Percentiles rank a stretch among this genome's conserved stretches.
These are phyloP conservation scores for Penicillium verrucosum DNA, from an alignment of 2,329 filamentous ascomycete genomes.

Conservation along the genomic window DNA sequence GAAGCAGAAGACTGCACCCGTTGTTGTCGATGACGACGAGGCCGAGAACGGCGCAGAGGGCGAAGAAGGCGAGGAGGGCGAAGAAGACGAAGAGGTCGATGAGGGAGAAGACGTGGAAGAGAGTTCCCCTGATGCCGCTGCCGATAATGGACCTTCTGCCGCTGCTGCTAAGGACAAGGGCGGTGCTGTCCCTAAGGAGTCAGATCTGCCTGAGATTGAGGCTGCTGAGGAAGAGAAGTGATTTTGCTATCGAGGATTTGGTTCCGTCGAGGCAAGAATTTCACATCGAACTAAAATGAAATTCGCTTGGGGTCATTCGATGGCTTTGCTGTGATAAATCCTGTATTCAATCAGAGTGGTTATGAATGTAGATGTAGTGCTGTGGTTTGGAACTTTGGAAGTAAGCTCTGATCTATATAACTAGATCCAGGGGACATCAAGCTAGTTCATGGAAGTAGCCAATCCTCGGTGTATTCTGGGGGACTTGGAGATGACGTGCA, in stretches of 20 bases:
- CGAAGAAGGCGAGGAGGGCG: conserved; percentile 19
- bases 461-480: background rate
- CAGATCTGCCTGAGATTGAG: conserved; percentile 31
- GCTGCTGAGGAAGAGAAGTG: conserved; percentile 25
- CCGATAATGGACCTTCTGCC: conserved; percentile 33
- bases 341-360: background rate
- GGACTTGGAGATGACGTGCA: background rate
- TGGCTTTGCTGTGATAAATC: background rate
- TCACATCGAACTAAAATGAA: background rate
- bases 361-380: background rate
- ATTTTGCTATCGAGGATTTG: background rate
- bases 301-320: background rate
- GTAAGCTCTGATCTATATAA: background rate
- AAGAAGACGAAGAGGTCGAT: conserved; percentile 15
- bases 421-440: background rate
- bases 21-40: conserved; percentile 17
- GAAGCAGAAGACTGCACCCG: conserved; percentile 32
- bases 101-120: conserved; percentile 25
- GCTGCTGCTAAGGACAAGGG: conserved; percentile 36
- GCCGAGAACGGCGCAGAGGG: conserved; percentile 23
- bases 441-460: background rate
- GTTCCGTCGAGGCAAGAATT: background rate
- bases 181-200: conserved; percentile 28
- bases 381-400: background rate
- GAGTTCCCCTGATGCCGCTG: conserved; percentile 29